phyloP scores from a whole-genome alignment of 2,329 filamentous ascomycete species.

The Fusarium devonianum region DNA sequence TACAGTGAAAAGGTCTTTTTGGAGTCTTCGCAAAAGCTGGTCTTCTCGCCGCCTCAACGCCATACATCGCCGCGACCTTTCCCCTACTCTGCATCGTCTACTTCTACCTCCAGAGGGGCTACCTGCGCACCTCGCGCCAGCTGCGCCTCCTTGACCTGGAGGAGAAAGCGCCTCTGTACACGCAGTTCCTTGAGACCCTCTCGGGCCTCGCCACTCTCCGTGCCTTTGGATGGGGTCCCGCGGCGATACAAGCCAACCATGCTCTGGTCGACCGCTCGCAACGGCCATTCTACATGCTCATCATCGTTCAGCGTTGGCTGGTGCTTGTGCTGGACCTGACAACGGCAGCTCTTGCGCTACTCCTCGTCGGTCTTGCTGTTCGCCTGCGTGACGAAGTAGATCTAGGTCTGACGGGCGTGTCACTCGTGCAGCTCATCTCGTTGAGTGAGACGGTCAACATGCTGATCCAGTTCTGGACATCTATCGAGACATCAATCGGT shows the following conservation, averaged over 20 bases:
- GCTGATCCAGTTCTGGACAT: constrained; percentile 49
- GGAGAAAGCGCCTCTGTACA: constrained; percentile 51
- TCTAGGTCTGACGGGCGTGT: constrained; percentile 45
- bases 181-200: constrained; percentile 55
- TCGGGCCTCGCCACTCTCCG: constrained; percentile 58
- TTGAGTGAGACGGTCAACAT: constrained; percentile 47
- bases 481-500: constrained; percentile 48
- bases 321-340: constrained; percentile 59
- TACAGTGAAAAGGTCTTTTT: constrained; percentile 44
- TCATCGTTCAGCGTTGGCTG: constrained; percentile 65
- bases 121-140: constrained; percentile 53
- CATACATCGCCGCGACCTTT: constrained; percentile 51
- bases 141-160: constrained; percentile 53
- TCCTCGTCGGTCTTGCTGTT: constrained; percentile 57
- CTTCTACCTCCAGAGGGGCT: constrained; percentile 53
- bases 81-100: constrained; percentile 52
- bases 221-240: constrained; percentile 58
- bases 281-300: constrained; percentile 63
- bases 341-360: constrained; percentile 54
- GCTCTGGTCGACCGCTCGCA: constrained; percentile 61
- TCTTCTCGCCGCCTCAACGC: constrained; percentile 36
- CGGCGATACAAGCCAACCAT: constrained; percentile 53
- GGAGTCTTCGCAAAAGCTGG: constrained; percentile 37
- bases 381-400: constrained; percentile 38
- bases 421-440: constrained; percentile 44